Percentiles rank a stretch among this genome's conserved stretches.
These are phyloP conservation scores for Aspergillus fijiensis DNA, from an alignment of 2,329 filamentous ascomycete species.

Conservation along the genomic window DNA sequence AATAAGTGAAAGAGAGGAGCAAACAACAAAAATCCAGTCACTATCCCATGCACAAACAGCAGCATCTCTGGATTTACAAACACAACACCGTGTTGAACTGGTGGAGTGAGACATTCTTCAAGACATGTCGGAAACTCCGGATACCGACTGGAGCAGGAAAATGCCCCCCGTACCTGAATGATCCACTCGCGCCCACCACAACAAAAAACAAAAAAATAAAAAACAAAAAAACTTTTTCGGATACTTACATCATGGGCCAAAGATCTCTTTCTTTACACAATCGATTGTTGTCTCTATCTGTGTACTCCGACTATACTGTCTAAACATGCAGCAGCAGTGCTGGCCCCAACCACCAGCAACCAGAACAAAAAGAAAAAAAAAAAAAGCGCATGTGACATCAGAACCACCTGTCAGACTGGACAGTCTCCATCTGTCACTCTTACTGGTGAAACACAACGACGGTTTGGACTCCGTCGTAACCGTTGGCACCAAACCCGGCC, in stretches of 20 bases:
- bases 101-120: background rate
- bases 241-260: too few relatives aligned
- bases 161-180: background rate
- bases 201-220: too few relatives aligned
- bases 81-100: too few relatives aligned
- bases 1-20: background rate
- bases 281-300: background rate
- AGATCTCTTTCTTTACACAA: too few relatives aligned
- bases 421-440: constrained; percentile 2
- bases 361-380: background rate
- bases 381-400: background rate
- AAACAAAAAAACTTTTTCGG: too few relatives aligned
- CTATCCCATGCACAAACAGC: background rate
- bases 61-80: too few relatives aligned
- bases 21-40: background rate
- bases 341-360: background rate
- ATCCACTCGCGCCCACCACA: too few relatives aligned
- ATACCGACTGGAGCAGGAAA: background rate
- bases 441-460: constrained; percentile 7
- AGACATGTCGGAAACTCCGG: background rate
- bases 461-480: constrained; percentile 1
- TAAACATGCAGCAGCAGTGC: background rate
- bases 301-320: too few relatives aligned
- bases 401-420: constrained; percentile 4
- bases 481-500: background rate